These are phyloP conservation scores for Pseudogymnoascus sp. DNA, from an alignment of 2,329 filamentous ascomycete species.

Conservation along the genomic window DNA sequence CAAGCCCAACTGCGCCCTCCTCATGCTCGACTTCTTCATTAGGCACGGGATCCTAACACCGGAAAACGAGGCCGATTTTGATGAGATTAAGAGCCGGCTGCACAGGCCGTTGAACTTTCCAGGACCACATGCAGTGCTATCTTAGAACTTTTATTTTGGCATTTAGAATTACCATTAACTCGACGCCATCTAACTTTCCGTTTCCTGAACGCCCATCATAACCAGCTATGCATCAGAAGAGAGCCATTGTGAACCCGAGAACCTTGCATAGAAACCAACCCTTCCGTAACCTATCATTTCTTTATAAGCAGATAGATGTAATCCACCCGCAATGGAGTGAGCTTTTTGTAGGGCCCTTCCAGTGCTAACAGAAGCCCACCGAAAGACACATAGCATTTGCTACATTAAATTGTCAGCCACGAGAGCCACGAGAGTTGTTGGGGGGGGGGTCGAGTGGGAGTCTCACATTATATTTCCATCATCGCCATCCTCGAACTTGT, in stretches of 20 bases:
- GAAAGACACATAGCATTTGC: slow-evolving; percentile 90
- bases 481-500: slow-evolving; percentile 73
- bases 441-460: slow-evolving; percentile 11
- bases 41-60: slow-evolving; percentile 71
- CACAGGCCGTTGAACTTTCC: slow-evolving; percentile 79
- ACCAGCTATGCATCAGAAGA: slow-evolving; percentile 2
- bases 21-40: slow-evolving; percentile 84
- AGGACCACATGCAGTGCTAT: slow-evolving; percentile 45
- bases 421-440: neutral
- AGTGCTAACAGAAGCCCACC: slow-evolving; percentile 85
- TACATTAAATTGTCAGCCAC: slow-evolving; percentile 33
- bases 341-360: slow-evolving; percentile 91
- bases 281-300: slow-evolving; percentile 49
- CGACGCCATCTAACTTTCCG: slow-evolving; percentile 11
- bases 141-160: neutral
- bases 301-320: slow-evolving; percentile 90
- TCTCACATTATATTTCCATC: slow-evolving; percentile 81
- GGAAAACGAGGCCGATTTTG: slow-evolving; percentile 71
- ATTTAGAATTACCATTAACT: slow-evolving; percentile 7
- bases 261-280: slow-evolving; percentile 15
- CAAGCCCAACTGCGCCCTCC: slow-evolving; percentile 85
- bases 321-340: slow-evolving; percentile 85
- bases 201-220: slow-evolving; percentile 10
- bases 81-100: slow-evolving; percentile 66
- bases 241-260: slow-evolving; percentile 5